Percentiles rank a stretch among this genome's conserved stretches.
Conservation (phyloP, 2,329 filamentous ascomycete genomes). For the Stachybotrys elegans region DNA sequence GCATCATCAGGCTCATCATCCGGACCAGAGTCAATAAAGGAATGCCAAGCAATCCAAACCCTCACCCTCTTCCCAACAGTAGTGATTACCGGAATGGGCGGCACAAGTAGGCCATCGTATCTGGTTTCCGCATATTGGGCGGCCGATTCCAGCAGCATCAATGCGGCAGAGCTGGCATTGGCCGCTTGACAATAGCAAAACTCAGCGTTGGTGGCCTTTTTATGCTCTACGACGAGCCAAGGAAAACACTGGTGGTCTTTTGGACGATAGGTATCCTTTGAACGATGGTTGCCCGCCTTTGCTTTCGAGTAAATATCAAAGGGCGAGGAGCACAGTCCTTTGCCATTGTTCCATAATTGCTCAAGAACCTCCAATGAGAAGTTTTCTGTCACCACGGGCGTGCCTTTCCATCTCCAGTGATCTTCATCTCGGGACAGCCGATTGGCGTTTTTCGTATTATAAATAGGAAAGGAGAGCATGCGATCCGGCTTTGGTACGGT, state of each 20-base stretch:
- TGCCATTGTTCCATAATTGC: neutral
- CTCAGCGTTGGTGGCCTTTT: neutral
- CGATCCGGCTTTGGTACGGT: neutral
- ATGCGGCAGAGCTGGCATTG: neutral
- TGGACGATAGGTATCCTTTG: neutral
- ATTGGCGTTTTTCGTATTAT: neutral
- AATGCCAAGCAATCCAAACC: conserved; percentile 1
- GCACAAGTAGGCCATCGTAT: neutral
- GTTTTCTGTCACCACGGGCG: neutral
- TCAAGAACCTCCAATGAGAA: neutral
- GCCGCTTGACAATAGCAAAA: conserved; percentile 1
- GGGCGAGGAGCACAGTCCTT: neutral
- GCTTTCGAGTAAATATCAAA: neutral
- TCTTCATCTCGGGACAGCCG: neutral
- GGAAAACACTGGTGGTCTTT: neutral
- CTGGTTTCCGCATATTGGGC: neutral
- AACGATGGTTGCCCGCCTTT: neutral
- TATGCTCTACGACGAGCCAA: conserved; percentile 1
- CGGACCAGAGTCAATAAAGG: neutral
- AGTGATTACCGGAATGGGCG: neutral
- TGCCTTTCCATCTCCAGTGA: neutral
- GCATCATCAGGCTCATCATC: too few relatives aligned
- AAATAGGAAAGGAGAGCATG: neutral
- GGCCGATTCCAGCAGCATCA: neutral
- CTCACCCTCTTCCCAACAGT: neutral